A percentile compares a stretch with the other conserved stretches of the same genome.
Evolutionary conservation across 768 basidiomycete species (phyloP).

Genomic region (Stropharia rugosoannulata): DNA sequence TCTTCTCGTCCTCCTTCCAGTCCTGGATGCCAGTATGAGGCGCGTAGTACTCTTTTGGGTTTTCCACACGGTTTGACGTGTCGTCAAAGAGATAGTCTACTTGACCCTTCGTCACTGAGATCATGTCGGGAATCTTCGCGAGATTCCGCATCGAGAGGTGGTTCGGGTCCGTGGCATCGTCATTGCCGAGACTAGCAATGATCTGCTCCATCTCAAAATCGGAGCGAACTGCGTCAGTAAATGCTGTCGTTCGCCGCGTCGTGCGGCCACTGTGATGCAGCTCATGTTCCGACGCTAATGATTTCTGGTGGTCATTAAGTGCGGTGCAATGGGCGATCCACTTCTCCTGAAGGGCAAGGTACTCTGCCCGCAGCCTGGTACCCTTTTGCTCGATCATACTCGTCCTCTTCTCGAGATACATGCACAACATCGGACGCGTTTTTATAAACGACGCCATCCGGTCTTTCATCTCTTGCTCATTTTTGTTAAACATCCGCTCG

Average conservation of each 20-base stretch:
- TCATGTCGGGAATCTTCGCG: constrained; percentile 90
- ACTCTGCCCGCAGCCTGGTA: constrained; percentile 59
- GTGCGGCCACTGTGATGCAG: constrained; percentile 50
- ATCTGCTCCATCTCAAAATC: constrained; percentile 98
- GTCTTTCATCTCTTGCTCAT: constrained; percentile 29
- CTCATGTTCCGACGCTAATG: constrained; percentile 38
- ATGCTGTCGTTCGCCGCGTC: constrained; percentile 71
- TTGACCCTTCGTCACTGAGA: constrained; percentile 61
- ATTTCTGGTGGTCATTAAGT: constrained; percentile 61
- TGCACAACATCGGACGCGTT: constrained; percentile 48
- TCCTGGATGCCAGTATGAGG: constrained; percentile 71
- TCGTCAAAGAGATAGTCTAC: constrained; percentile 76
- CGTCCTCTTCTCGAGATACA: constrained; percentile 55
- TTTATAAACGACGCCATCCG: constrained; percentile 36
- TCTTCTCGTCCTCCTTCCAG: constrained; percentile 87
- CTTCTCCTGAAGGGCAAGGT: constrained; percentile 62
- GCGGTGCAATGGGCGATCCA: constrained; percentile 73
- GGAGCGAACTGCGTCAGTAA: constrained; percentile 89
- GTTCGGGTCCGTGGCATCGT: constrained; percentile 90
- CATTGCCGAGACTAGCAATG: constrained; percentile 89
- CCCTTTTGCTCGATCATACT: constrained; percentile 52
- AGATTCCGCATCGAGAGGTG: constrained; percentile 84
- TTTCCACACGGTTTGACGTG: constrained; percentile 75
- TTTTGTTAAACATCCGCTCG: constrained; percentile 38
- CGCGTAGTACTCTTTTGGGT: constrained; percentile 78